Conservation (phyloP, 345 rosid genomes). For the Eucalyptus caleyi region DNA sequence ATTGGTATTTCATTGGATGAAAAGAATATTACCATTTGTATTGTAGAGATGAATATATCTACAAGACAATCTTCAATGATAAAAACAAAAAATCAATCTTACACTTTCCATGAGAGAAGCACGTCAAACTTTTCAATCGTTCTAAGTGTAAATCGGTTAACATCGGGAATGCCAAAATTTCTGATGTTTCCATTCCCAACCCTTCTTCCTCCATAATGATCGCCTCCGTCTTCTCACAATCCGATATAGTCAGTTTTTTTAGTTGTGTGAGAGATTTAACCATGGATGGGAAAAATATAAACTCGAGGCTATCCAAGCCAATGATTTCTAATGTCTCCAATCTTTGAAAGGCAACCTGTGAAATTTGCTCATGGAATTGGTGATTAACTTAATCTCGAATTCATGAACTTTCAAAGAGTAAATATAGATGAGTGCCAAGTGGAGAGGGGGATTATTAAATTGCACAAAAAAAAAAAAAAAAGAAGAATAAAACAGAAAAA, state of each 20-base stretch:
- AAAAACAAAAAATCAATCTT: neutral
- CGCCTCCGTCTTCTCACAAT: fast-evolving
- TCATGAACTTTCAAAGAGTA: neutral
- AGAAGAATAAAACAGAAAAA: too few species aligned
- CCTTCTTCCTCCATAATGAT: neutral
- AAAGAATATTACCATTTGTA: neutral
- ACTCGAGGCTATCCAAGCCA: neutral
- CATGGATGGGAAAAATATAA: neutral
- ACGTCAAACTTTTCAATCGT: neutral
- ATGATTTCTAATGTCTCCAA: neutral
- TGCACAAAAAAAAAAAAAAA: neutral
- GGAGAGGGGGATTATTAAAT: neutral
- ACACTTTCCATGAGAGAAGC: neutral
- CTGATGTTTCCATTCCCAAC: neutral
- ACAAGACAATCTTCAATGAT: neutral
- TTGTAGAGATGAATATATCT: neutral
- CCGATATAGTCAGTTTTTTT: fast-evolving
- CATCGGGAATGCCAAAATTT: too few species aligned
- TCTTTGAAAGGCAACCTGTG: fast-evolving
- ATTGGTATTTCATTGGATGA: neutral
- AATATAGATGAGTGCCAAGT: neutral
- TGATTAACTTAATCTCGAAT: neutral
- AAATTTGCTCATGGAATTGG: neutral
- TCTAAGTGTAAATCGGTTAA: too few species aligned
- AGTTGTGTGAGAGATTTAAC: neutral